Evolutionary conservation across 2,329 filamentous ascomycete genomes (phyloP).

Genomic region (Endothia cerciana): DNA sequence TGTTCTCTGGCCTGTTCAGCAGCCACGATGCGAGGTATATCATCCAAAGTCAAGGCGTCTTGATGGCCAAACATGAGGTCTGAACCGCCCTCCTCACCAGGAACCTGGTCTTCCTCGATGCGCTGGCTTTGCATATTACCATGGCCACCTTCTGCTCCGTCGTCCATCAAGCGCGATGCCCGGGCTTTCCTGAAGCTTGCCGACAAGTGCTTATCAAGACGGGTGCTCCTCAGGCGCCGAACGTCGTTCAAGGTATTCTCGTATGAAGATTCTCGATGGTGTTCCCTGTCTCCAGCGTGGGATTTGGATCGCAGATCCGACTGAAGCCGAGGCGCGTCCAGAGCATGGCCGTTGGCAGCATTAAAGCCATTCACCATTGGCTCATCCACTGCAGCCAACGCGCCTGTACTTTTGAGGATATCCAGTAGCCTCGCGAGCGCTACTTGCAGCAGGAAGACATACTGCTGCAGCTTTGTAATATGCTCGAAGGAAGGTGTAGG

Average conservation of each 20-base stretch:
- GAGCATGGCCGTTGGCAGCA: constrained; percentile 63
- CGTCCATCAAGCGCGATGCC: constrained; percentile 90
- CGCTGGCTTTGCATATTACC: constrained; percentile 64
- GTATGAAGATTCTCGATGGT: constrained; percentile 75
- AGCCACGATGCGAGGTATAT: constrained; percentile 94
- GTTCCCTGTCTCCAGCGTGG: constrained; percentile 66
- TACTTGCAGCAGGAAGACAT: constrained; percentile 89
- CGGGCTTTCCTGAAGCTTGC: constrained; percentile 90
- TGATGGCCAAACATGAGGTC: constrained; percentile 88
- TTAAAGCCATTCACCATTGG: constrained; percentile 69
- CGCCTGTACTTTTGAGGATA: constrained; percentile 81
- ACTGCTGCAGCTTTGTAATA: constrained; percentile 88
- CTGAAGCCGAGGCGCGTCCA: constrained; percentile 58
- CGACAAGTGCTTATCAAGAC: constrained; percentile 91
- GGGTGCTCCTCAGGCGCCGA: constrained; percentile 84
- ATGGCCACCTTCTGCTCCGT: constrained; percentile 63
- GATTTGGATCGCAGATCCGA: constrained; percentile 76
- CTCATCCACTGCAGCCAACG: constrained; percentile 77
- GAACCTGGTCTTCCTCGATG: constrained; percentile 79
- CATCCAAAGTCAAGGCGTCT: constrained; percentile 90
- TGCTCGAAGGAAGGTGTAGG: constrained; percentile 63
- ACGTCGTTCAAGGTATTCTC: constrained; percentile 97
- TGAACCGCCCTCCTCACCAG: constrained; percentile 68
- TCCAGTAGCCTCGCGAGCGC: constrained; percentile 87
- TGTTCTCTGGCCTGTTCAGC: constrained; percentile 94